Conservation (phyloP, 306 rosid genomes). For the Lupinus albus region DNA sequence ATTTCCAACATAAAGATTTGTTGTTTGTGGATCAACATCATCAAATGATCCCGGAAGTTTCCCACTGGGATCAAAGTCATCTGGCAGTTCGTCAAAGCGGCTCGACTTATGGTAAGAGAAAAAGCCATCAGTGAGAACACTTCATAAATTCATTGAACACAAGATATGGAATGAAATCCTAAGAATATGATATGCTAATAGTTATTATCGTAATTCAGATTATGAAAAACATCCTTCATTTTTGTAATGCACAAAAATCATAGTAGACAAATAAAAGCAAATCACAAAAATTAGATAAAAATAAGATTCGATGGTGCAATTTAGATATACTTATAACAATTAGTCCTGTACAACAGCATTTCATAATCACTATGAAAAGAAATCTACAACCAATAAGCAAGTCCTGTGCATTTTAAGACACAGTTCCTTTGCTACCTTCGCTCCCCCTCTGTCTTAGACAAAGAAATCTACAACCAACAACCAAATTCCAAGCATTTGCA, state of each 20-base stretch:
- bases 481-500: constrained; percentile 27
- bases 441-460: too few species aligned
- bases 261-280: constrained; percentile 9
- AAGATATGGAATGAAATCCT: constrained; percentile 14
- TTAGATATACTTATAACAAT: neutral
- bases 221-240: neutral
- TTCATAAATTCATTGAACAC: constrained; percentile 28
- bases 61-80: constrained; percentile 96
- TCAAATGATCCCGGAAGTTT: constrained; percentile 97
- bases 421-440: too few species aligned
- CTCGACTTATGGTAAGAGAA: constrained; percentile 58
- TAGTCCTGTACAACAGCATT: constrained; percentile 32
- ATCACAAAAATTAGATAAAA: constrained; percentile 17
- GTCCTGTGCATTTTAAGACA: constrained; percentile 25
- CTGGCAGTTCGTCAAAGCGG: constrained; percentile 96
- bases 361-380: constrained; percentile 1
- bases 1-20: constrained; percentile 98
- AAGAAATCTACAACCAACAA: too few species aligned
- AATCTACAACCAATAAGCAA: constrained; percentile 17
- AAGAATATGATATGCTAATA: constrained; percentile 22
- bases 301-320: constrained; percentile 4
- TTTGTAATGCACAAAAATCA: neutral
- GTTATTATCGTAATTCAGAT: constrained; percentile 29
- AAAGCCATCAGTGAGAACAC: constrained; percentile 24
- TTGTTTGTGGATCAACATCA: constrained; percentile 99